phyloP scores from a whole-genome alignment of 148 eudicot genomes.

The Rhododendron mucronatum region DNA sequence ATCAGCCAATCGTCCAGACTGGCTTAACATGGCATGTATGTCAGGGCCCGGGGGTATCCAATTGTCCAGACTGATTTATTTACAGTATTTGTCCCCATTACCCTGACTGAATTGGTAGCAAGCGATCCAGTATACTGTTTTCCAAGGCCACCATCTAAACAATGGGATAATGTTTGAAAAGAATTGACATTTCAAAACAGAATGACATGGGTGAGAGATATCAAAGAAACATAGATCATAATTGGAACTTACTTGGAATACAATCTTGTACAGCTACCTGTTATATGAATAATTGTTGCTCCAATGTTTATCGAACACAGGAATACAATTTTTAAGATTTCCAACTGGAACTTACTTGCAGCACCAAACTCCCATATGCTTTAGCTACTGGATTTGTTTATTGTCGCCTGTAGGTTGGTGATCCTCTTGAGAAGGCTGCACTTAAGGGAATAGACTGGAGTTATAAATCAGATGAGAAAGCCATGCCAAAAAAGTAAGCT shows the following conservation, averaged over 20 bases:
- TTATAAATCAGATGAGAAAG: constrained; percentile 97
- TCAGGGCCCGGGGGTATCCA: background rate
- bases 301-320: background rate
- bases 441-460: constrained; percentile 91
- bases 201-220: background rate
- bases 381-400: background rate
- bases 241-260: background rate
- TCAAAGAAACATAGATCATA: background rate
- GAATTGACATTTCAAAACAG: background rate
- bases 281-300: background rate
- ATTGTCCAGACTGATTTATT: background rate
- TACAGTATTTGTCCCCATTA: background rate
- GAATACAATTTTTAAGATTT: background rate
- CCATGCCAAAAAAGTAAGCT: constrained; percentile 92
- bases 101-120: background rate
- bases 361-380: background rate
- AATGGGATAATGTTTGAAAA: background rate
- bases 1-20: background rate
- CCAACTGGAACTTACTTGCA: background rate
- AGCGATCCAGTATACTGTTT: background rate
- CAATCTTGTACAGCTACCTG: background rate
- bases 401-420: constrained; percentile 66
- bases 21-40: background rate
- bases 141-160: background rate
- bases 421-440: constrained; percentile 99